Percentiles rank a stretch among this genome's conserved stretches.
phyloP scores from a whole-genome alignment of 257 asterid species.

The Fraxinus quadrangulata region DNA sequence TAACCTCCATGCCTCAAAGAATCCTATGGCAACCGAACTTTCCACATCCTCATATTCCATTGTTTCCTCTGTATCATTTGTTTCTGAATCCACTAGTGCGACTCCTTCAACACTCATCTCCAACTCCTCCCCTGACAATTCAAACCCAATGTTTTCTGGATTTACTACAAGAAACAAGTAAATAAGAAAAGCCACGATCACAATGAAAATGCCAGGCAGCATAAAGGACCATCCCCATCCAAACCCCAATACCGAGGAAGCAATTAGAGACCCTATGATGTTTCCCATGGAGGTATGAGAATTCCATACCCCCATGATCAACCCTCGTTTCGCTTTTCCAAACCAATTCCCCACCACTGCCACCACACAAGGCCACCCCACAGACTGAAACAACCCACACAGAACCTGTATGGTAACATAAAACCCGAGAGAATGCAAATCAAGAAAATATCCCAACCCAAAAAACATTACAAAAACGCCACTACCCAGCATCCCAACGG shows the following conservation, averaged over 20 bases:
- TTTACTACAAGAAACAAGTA: conserved; percentile 71
- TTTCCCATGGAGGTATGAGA: conserved; percentile 91
- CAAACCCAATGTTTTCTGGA: conserved; percentile 69
- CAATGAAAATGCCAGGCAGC: conserved; percentile 66
- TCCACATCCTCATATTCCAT: conserved; percentile 38
- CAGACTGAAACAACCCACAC: conserved; percentile 89
- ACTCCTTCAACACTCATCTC: conserved; percentile 68
- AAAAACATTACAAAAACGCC: conserved; percentile 62
- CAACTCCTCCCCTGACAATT: conserved; percentile 43
- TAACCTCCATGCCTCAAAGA: conserved; percentile 88
- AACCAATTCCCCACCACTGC: conserved; percentile 92
- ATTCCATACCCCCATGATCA: conserved; percentile 90
- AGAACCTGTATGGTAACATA: conserved; percentile 65
- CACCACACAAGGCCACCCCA: conserved; percentile 98
- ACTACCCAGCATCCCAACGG: conserved; percentile 86
- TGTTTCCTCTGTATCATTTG: conserved; percentile 41
- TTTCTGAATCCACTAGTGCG: conserved; percentile 57
- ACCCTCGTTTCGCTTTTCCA: conserved; percentile 79
- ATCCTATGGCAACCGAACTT: conserved; percentile 66
- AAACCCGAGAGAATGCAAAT: conserved; percentile 61
- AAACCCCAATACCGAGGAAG: conserved; percentile 72
- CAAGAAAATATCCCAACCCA: conserved; percentile 80
- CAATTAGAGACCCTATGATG: conserved; percentile 79
- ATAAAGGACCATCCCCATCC: conserved; percentile 99
- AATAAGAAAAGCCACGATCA: conserved; percentile 47